phyloP scores from a whole-genome alignment of 352 stramenopile species.

The Phytophthora chlamydospora region DNA sequence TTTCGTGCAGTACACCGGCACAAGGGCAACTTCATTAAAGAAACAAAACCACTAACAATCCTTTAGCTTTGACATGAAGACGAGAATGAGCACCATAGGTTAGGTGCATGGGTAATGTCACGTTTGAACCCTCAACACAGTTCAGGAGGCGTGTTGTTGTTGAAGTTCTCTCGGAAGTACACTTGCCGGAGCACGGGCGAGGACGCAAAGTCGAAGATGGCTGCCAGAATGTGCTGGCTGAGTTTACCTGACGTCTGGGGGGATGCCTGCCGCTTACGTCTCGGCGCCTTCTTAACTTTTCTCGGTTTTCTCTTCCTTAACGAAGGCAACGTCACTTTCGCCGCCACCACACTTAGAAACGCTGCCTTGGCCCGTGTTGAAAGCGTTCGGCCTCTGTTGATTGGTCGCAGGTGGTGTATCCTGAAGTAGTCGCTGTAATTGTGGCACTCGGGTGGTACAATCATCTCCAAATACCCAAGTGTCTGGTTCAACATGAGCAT shows the following conservation, averaged over 20 bases:
- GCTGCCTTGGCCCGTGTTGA: neutral
- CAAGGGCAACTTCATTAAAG: no score
- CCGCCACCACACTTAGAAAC: constrained; percentile 11
- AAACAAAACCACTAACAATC: no score
- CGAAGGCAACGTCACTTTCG: neutral
- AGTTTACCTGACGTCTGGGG: constrained; percentile 3
- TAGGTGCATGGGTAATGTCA: no score
- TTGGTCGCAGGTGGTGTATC: constrained; percentile 5
- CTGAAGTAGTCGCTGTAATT: constrained; percentile 16
- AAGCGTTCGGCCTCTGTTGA: constrained; percentile 8
- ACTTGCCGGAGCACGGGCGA: constrained; percentile 15
- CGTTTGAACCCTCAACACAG: no score
- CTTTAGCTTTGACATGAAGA: no score
- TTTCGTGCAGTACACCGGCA: no score
- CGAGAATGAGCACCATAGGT: no score
- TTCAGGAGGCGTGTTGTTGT: neutral
- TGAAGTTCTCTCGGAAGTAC: constrained; percentile 11
- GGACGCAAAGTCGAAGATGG: constrained; percentile 8
- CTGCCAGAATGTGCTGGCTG: constrained; percentile 1
- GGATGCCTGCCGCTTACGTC: neutral
- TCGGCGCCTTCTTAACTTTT: neutral
- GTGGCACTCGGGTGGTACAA: constrained; percentile 4
- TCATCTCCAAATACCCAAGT: constrained; percentile 18
- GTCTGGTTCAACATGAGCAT: constrained; percentile 18
- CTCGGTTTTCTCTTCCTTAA: neutral